Evolutionary conservation across 345 rosid species (phyloP), one percentile per base, ranked within the genome.

Genomic region (Cochlearia excelsa): DNA sequence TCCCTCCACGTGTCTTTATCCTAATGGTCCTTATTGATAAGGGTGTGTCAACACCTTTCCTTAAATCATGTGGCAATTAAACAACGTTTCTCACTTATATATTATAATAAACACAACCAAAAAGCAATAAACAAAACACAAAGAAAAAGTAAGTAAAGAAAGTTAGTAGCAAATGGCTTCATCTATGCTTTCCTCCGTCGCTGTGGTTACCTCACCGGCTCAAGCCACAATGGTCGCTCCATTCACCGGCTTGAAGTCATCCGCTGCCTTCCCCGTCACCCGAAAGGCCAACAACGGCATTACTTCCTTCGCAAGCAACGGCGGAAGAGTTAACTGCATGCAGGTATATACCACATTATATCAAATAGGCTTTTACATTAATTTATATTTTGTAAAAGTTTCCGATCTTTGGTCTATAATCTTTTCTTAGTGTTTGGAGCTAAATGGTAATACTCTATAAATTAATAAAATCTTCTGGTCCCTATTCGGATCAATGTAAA

Each of bases 191-290:
- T 80, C 88, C 27, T 77, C 85, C 26, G 66, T 80, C 26, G 76
- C 82, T 70, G 68, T 79, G 28, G 65, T 68, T 11, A 54, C 77
- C 57, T 55, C 76, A 38, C 78, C 76, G 30, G 78, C 82, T 47
- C 80, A 80, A 46, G 80, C 83, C 68, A 65, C 64, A 59, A 70
- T 71, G 80, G 84, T 75, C 2, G 84, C 82, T 2, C 84, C 84
- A 10, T 80, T 80, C 79, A 78, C 69, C 7, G 82, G 82, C 55
- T 66, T 77, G 57, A 80, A 74, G 61, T 78, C 82, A 2, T 47
- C 67, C 35, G 34, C 80, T 29, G 68, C 69, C 7, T 80, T 80
- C 72, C 82, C 84, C 0, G 80, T 62, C 54, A 75, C 78, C 75
- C 74, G 76, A 26, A 78, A 75, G 80, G 7, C 71, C 48, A 73